phyloP scores from a whole-genome alignment of 1,139 yeast genomes.

The Kodamaea fungicola region DNA sequence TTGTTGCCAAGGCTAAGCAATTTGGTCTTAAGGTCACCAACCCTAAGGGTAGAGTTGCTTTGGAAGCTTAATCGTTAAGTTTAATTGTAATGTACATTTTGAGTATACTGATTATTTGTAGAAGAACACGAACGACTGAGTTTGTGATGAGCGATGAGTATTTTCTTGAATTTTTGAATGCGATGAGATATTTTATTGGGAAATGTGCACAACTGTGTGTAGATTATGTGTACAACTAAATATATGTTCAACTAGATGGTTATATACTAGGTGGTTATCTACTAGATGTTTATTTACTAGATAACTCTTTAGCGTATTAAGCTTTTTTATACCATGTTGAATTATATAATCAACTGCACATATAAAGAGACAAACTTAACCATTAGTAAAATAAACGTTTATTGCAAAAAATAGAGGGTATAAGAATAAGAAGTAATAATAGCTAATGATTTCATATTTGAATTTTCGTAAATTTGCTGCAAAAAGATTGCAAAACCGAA shows the following conservation, averaged over 20 bases:
- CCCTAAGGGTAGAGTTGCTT: slow-evolving; percentile 97
- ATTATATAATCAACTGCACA: too few relatives aligned
- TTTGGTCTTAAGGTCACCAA: slow-evolving; percentile 98
- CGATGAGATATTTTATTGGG: neutral
- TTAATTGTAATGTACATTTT: neutral
- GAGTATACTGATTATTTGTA: neutral
- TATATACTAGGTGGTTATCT: too few relatives aligned
- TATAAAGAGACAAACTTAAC: too few relatives aligned
- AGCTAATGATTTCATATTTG: neutral
- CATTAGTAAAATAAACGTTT: neutral
- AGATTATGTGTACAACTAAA: too few relatives aligned
- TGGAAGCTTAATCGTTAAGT: slow-evolving; percentile 76
- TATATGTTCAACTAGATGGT: too few relatives aligned
- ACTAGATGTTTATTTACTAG: too few relatives aligned
- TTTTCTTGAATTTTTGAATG: too few relatives aligned
- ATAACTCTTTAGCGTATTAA: too few relatives aligned
- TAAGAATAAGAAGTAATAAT: neutral
- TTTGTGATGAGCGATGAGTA: neutral
- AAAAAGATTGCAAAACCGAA: neutral
- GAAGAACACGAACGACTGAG: too few relatives aligned
- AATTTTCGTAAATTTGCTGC: neutral
- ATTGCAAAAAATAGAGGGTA: neutral
- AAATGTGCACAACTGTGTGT: too few relatives aligned
- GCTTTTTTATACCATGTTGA: too few relatives aligned
- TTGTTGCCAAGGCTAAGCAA: slow-evolving; percentile 96